These are phyloP conservation scores for Pseudozyma hubeiensis DNA, from an alignment of 1,284 basidiomycete genomes.

Conservation along the genomic window DNA sequence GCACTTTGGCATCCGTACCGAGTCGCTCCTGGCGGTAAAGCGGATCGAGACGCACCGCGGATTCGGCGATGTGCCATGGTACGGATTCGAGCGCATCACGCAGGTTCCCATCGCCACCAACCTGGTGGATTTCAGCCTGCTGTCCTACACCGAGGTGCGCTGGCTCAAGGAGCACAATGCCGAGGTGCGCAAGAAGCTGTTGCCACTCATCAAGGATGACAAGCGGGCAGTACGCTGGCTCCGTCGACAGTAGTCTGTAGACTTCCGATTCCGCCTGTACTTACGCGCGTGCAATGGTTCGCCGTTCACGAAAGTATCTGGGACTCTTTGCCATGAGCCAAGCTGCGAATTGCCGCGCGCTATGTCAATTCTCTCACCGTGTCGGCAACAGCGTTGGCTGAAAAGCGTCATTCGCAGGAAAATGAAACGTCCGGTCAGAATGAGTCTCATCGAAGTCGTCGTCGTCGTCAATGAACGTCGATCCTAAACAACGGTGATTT, in stretches of 20 bases:
- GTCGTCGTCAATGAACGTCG: no score
- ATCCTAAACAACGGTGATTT: no score
- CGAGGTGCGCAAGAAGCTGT: conserved; percentile 47
- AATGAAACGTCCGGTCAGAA: no score
- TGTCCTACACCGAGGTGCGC: conserved; percentile 56
- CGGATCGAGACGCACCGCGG: conserved; percentile 50
- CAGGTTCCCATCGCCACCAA: conserved; percentile 63
- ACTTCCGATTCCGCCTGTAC: neutral
- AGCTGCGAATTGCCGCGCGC: no score
- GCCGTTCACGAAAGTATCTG: no score
- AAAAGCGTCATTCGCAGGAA: no score
- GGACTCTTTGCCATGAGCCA: no score
- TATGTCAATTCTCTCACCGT: no score
- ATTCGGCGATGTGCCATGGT: conserved; percentile 62
- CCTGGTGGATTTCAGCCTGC: conserved; percentile 63
- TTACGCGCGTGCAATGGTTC: no score
- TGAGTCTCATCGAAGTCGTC: no score
- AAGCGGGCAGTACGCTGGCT: conserved; percentile 57
- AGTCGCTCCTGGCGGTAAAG: conserved; percentile 58
- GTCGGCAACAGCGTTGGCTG: no score
- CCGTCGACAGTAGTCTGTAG: conserved; percentile 38
- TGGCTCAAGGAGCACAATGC: conserved; percentile 69
- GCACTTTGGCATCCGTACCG: conserved; percentile 63
- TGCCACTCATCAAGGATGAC: conserved; percentile 63
- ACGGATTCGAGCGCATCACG: conserved; percentile 69